Conservation (phyloP, 495 filamentous ascomycete genomes). For the Hypoxylon subgilvum region DNA sequence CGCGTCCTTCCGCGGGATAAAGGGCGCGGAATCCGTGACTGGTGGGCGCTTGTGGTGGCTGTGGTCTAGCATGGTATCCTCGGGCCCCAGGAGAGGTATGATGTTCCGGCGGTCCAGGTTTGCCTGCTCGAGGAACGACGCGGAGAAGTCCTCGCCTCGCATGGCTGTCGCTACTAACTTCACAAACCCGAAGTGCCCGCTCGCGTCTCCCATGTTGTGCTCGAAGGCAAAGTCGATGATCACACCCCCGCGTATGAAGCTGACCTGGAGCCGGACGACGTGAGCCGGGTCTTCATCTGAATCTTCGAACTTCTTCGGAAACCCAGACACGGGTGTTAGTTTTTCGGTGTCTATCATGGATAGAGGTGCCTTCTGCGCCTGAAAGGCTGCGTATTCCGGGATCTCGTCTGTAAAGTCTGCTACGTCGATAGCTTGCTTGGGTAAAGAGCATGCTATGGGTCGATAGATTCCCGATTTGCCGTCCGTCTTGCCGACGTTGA, state of each 20-base stretch:
- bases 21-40: conserved; percentile 9
- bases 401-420: conserved; percentile 32
- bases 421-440: conserved; percentile 31
- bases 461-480: conserved; percentile 43
- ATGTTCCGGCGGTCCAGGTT: conserved; percentile 45
- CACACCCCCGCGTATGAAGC: conserved; percentile 43
- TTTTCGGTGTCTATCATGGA: conserved; percentile 40
- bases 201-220: conserved; percentile 53
- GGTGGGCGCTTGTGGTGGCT: conserved; percentile 29
- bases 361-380: conserved; percentile 30
- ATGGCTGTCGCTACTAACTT: conserved; percentile 44
- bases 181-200: conserved; percentile 45
- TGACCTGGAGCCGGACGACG: conserved; percentile 44
- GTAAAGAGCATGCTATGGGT: conserved; percentile 15
- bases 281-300: conserved; percentile 39
- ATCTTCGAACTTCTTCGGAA: conserved; percentile 44
- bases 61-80: conserved; percentile 45
- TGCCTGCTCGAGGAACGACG: conserved; percentile 34
- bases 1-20: background rate
- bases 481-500: conserved; percentile 31
- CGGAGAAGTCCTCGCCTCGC: conserved; percentile 25
- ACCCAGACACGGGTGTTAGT: conserved; percentile 28
- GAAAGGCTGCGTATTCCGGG: conserved; percentile 39
- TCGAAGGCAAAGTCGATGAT: conserved; percentile 41
- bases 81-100: conserved; percentile 40